Evolutionary conservation across 768 basidiomycete genomes (phyloP).

Genomic region (Boletus sp.): DNA sequence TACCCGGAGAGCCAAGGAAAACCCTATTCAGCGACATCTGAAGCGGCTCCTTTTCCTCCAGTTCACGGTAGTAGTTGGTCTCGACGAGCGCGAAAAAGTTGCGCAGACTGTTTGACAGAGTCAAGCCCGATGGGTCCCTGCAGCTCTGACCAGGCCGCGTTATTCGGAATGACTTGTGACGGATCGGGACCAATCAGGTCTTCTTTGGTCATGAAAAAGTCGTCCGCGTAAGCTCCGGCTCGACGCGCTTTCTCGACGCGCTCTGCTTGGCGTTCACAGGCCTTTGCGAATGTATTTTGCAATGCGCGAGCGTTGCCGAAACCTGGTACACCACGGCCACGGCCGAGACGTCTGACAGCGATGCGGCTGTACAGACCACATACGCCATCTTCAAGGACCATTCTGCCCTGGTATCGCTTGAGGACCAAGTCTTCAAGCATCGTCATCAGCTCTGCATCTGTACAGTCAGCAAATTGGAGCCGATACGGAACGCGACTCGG

Average conservation of each 20-base stretch:
- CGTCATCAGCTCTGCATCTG: slow-evolving; percentile 48
- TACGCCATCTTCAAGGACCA: slow-evolving; percentile 54
- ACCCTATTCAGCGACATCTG: slow-evolving; percentile 58
- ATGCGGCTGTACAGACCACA: slow-evolving; percentile 50
- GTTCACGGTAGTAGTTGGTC: slow-evolving; percentile 58
- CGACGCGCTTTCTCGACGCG: slow-evolving; percentile 43
- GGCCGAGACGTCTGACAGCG: slow-evolving; percentile 15
- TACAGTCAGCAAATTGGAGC: slow-evolving; percentile 60
- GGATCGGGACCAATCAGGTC: slow-evolving; percentile 70
- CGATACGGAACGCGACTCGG: slow-evolving; percentile 63
- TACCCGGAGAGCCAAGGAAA: slow-evolving; percentile 66
- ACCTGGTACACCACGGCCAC: slow-evolving; percentile 35
- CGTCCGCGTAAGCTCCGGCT: slow-evolving; percentile 39
- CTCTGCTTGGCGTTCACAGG: slow-evolving; percentile 51
- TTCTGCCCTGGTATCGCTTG: slow-evolving; percentile 45
- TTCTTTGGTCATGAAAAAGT: slow-evolving; percentile 48
- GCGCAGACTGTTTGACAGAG: slow-evolving; percentile 53
- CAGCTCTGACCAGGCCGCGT: slow-evolving; percentile 49
- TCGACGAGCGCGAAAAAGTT: slow-evolving; percentile 45
- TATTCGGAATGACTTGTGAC: slow-evolving; percentile 42
- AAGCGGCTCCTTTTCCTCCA: slow-evolving; percentile 51
- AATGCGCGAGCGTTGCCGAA: slow-evolving; percentile 70
- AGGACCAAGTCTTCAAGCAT: slow-evolving; percentile 52
- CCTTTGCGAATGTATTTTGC: slow-evolving; percentile 44
- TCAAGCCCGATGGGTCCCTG: slow-evolving; percentile 52